Conservation (phyloP, 768 basidiomycete species). For the Boletales sp. region DNA sequence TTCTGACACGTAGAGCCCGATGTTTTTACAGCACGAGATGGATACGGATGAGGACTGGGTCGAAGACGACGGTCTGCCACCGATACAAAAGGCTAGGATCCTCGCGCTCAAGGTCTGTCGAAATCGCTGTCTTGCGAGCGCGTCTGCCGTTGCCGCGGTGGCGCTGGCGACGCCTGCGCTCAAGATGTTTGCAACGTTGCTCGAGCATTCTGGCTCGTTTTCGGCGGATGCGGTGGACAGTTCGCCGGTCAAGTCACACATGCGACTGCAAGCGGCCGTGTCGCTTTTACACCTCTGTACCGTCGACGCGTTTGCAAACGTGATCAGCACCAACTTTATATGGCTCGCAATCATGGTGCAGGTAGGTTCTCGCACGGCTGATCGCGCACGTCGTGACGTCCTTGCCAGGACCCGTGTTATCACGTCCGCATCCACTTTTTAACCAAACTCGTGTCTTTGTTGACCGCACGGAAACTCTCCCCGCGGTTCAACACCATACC, state of each 20-base stretch:
- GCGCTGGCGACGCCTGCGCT: conserved; percentile 74
- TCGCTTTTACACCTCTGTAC: conserved; percentile 77
- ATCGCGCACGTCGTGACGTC: not conserved
- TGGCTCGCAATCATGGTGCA: conserved; percentile 72
- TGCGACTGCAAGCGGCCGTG: conserved; percentile 80
- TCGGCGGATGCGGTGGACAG: conserved; percentile 51
- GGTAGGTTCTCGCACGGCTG: conserved; percentile 39
- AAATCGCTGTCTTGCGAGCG: conserved; percentile 74
- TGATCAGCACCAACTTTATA: conserved; percentile 60
- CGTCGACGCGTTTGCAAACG: conserved; percentile 51
- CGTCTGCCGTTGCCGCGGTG: conserved; percentile 50
- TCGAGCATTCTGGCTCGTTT: conserved; percentile 67
- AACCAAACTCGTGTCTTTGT: conserved; percentile 62
- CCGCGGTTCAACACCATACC: conserved; percentile 78
- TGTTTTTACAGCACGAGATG: conserved; percentile 47
- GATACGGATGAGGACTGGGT: conserved; percentile 72
- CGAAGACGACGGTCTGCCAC: conserved; percentile 58
- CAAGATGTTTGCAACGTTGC: conserved; percentile 68
- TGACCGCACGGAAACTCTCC: conserved; percentile 63
- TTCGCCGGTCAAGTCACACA: conserved; percentile 62
- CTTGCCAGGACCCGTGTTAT: conserved; percentile 75
- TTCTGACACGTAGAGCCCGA: not conserved
- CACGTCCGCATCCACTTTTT: conserved; percentile 80
- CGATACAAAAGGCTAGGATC: conserved; percentile 65
- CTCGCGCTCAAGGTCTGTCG: conserved; percentile 77